Percentiles rank a stretch among this genome's conserved stretches.
These are phyloP conservation scores for Paramyrothecium sp. DNA, from an alignment of 2,329 filamentous ascomycete species.

Conservation along the genomic window DNA sequence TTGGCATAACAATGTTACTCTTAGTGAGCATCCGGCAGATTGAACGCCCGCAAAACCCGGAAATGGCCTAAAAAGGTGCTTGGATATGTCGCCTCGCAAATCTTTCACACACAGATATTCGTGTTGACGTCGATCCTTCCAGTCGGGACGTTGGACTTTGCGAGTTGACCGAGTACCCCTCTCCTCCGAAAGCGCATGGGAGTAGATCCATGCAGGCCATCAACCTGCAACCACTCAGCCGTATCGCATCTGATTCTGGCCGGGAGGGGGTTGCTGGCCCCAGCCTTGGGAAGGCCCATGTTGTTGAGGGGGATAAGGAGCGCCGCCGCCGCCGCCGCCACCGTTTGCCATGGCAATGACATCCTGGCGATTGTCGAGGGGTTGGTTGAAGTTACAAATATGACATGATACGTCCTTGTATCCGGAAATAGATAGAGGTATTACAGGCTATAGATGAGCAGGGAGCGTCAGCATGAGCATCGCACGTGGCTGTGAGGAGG, in stretches of 20 bases:
- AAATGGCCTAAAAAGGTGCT: neutral
- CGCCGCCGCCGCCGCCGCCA: conserved; percentile 27
- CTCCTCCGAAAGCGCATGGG: neutral
- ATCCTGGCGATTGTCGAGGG: conserved; percentile 56
- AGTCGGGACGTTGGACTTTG: neutral
- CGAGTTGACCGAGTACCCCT: neutral
- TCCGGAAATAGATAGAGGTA: conserved; percentile 67
- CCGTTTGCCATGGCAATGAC: conserved; percentile 51
- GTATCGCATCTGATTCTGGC: conserved; percentile 25
- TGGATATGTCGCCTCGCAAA: neutral
- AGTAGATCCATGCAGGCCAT: neutral
- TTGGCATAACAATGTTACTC: neutral
- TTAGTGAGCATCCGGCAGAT: neutral
- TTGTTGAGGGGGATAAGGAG: conserved; percentile 21
- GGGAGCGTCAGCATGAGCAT: neutral
- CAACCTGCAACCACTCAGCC: conserved; percentile 12
- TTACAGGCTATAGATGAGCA: conserved; percentile 51
- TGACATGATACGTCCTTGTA: conserved; percentile 71
- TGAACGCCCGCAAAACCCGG: neutral
- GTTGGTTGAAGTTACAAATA: conserved; percentile 75
- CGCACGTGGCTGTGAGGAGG: no score
- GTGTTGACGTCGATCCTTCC: neutral
- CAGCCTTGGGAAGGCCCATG: conserved; percentile 32
- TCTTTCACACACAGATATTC: neutral
- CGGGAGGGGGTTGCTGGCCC: conserved; percentile 18